Percentiles rank a stretch among this genome's conserved stretches.
Evolutionary conservation across 176 grass and related monocot species (phyloP).

Genomic region (Oryza coarctata): DNA sequence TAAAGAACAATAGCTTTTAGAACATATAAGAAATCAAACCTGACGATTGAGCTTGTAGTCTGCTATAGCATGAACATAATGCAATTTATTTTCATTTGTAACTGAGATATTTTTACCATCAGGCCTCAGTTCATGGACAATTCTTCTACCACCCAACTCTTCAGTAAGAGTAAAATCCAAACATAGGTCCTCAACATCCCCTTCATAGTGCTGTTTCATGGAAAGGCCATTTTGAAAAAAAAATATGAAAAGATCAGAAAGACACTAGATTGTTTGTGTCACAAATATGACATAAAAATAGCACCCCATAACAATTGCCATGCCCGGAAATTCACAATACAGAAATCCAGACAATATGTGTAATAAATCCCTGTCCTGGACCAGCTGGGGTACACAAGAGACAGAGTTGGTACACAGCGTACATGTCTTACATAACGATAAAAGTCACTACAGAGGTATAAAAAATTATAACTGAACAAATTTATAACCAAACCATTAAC

Average conservation of each 20-base stretch:
- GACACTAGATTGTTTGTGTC: background rate
- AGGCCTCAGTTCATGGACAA: conserved; percentile 87
- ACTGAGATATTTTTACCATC: conserved; percentile 90
- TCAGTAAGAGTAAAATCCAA: conserved; percentile 97
- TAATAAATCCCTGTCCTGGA: no score
- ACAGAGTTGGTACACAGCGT: no score
- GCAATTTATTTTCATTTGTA: conserved; percentile 90
- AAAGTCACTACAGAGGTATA: no score
- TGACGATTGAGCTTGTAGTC: conserved; percentile 95
- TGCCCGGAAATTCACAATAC: no score
- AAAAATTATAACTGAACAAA: no score
- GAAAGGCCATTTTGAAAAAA: background rate
- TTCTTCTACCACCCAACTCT: conserved; percentile 79
- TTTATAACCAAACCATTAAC: no score
- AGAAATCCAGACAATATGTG: no score
- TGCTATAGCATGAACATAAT: conserved; percentile 96
- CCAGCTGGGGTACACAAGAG: no score
- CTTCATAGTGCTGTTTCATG: conserved; percentile 78
- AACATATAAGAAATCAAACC: conserved; percentile 43
- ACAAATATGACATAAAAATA: background rate
- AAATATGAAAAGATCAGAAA: background rate
- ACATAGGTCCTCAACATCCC: conserved; percentile 76
- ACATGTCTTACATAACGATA: no score
- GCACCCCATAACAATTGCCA: background rate
- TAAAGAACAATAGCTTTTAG: conserved; percentile 15